Evolutionary conservation across 768 basidiomycete genomes (phyloP), one percentile per base, ranked within the genome.

Genomic region (Trametes coccinea): DNA sequence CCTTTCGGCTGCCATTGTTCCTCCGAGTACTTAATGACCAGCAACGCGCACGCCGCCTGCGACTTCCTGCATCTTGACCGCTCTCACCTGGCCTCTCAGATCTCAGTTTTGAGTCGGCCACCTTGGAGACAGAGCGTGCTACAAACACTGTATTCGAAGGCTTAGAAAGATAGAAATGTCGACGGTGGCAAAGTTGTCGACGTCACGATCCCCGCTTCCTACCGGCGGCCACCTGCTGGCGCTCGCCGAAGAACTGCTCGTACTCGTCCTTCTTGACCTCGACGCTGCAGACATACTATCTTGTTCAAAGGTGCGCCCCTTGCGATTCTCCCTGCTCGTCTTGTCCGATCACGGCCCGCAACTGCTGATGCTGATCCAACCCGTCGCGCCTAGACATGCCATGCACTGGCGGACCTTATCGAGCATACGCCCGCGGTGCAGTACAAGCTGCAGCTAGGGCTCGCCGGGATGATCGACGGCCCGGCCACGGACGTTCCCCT

Each of bases 381-480:
- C 14, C 9, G 41, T 43, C 41, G 41, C 5, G 41, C 10, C 16
- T 40, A 59, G 57, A 49, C 45, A 0, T 59, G 57, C n/a, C 57
- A 29, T 27, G 31, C 49, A n/a, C 49, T 59, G 9, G 43, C 49
- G 3, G 41, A 44, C 13, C 16, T 59, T n/a, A 17, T 52, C 6
- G n/a, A 51, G 9, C 49, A 49, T 2, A 59, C 57, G 17, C 49
- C 49, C 5, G 49, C 49, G 10, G 41, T 59, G 30, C 49, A 59
- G 41, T 59, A 59, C 57, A 59, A 45, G 31, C 47, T 59, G n/a
- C 49, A 59, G 33, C 57, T 59, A 16, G 57, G 49, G 4, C 57
- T 59, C n/a, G 57, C 57, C 2, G 57, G 49, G 5, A 59, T 59
- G 57, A 31, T 51, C 10, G 57, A 59, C 30, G 57, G 57, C 2